Evolutionary conservation across 2,329 filamentous ascomycete genomes (phyloP).

Genomic region (Epichloe bromicola): DNA sequence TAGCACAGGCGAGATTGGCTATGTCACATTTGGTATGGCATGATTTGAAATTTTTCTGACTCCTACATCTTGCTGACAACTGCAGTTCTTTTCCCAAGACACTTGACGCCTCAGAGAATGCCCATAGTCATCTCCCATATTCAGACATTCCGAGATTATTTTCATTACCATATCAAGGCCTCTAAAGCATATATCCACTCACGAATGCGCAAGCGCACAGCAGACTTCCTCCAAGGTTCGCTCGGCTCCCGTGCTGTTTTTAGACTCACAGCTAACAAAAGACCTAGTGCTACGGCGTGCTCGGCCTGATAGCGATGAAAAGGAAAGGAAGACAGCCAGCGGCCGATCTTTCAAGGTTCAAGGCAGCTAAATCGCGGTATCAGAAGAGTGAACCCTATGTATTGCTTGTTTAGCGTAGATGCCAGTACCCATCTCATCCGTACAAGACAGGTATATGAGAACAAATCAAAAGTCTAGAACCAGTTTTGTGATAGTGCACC

Average conservation of each 20-base stretch:
- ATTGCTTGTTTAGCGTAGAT: not conserved
- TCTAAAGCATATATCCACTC: slow-evolving; percentile 99
- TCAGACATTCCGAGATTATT: slow-evolving; percentile 99
- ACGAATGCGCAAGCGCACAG: slow-evolving; percentile 91
- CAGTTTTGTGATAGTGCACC: too few relatives aligned
- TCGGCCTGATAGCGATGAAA: slow-evolving; percentile 88
- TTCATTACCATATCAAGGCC: slow-evolving; percentile 99
- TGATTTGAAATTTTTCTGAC: not conserved
- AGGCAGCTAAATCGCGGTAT: slow-evolving; percentile 15
- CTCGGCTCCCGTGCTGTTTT: not conserved
- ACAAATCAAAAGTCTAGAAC: not conserved
- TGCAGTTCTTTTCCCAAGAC: slow-evolving; percentile 84
- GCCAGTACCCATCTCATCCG: not conserved
- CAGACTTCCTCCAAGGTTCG: slow-evolving; percentile 92
- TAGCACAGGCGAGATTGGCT: slow-evolving; percentile 78
- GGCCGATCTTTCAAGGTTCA: slow-evolving; percentile 73
- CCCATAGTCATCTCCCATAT: slow-evolving; percentile 97
- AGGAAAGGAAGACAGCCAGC: slow-evolving; percentile 95
- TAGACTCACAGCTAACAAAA: slow-evolving; percentile 14
- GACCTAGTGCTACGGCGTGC: slow-evolving; percentile 79
- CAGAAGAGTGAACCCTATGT: not conserved
- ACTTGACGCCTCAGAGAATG: slow-evolving; percentile 80
- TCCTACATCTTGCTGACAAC: slow-evolving; percentile 10
- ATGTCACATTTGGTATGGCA: slow-evolving; percentile 83
- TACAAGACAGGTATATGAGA: not conserved